Base-by-base conservation (phyloP, 208 protist genomes). In the Leishmania lainsoni region DNA sequence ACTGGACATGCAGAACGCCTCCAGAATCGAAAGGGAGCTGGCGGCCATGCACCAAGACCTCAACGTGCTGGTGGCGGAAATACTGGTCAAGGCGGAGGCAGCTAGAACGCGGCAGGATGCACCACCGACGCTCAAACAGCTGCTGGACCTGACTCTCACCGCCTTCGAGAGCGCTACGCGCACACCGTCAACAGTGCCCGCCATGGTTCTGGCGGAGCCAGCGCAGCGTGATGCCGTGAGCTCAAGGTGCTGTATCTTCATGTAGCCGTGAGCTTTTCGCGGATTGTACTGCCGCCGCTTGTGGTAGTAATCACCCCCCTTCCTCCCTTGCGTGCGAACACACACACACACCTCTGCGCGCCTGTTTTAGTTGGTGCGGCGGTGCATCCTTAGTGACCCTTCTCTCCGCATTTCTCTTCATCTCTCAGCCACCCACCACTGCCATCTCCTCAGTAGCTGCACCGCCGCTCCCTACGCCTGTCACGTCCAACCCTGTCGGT, bases 41-140 rank as follows among this genome's bases (percentile, higher is more conserved):
- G 86, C 86, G 1, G 78, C 32, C 29, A 87, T 93, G 65, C 93
- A 95, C 76, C 83, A 86, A 39, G 87, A 93, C 74, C 29, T 97
- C 45, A 94, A 97, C 81, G 83, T 89, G 71, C 75, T 97, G 42
- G 85, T 95, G 1, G 83, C 78, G 5, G 90, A 95, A 63, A 75
- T 97, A 5, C 51, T 94, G 51, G 73, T 89, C 22, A 87, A 89
- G 32, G 88, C 91, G n/a, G 78, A 92, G 65, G 87, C 83, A 0
- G 86, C 84, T 3, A 73, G 72, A 14, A 68, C 54, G 42, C 85
- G 81, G 22, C 70, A 81, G 49, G 82, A 85, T 4, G 63, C 76
- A 4, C 76, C 83, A 9, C 91, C 90, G 16, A 89, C 88, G 20
- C 82, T 95, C 10, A 52, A 65, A 69, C 93, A 97, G 80, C 86